These are phyloP conservation scores for Bipolaris cookei DNA, from an alignment of 2,329 filamentous ascomycete genomes.

Conservation along the genomic window DNA sequence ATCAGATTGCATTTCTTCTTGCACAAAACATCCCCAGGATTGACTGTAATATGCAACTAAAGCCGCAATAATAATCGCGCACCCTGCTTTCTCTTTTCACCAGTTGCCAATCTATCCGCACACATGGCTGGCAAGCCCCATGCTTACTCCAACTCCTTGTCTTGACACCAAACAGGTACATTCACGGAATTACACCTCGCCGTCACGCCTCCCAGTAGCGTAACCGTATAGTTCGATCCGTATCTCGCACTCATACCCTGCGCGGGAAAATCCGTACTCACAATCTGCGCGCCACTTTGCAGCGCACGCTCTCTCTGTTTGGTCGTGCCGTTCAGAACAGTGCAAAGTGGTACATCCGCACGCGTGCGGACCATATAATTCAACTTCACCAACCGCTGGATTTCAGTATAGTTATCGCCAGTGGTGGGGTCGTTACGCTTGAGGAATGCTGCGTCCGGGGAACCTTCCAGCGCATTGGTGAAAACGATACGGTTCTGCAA, in stretches of 20 bases:
- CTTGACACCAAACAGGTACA: slow-evolving; percentile 46
- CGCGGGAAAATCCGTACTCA: slow-evolving; percentile 58
- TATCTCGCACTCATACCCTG: slow-evolving; percentile 57
- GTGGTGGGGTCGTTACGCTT: slow-evolving; percentile 56
- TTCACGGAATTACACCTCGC: slow-evolving; percentile 49
- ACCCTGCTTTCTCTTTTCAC: no score
- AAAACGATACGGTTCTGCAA: slow-evolving; percentile 57
- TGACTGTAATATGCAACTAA: no score
- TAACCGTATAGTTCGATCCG: slow-evolving; percentile 56
- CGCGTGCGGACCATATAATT: slow-evolving; percentile 59
- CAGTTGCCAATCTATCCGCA: no score
- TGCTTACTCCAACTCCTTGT: slow-evolving; percentile 30
- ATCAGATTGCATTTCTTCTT: no score
- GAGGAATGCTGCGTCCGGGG: slow-evolving; percentile 57
- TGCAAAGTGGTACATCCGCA: slow-evolving; percentile 55
- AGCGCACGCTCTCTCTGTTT: slow-evolving; percentile 55
- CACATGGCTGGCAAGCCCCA: no score
- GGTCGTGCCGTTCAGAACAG: slow-evolving; percentile 51
- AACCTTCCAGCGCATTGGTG: slow-evolving; percentile 56
- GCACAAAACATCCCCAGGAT: no score
- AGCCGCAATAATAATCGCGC: no score
- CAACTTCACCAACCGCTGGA: slow-evolving; percentile 54
- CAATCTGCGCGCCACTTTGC: slow-evolving; percentile 57
- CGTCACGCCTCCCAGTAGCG: slow-evolving; percentile 36
- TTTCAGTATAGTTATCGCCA: slow-evolving; percentile 40